Conservation (phyloP, 2,329 filamentous ascomycete species). For the Calonectria naviculata region DNA sequence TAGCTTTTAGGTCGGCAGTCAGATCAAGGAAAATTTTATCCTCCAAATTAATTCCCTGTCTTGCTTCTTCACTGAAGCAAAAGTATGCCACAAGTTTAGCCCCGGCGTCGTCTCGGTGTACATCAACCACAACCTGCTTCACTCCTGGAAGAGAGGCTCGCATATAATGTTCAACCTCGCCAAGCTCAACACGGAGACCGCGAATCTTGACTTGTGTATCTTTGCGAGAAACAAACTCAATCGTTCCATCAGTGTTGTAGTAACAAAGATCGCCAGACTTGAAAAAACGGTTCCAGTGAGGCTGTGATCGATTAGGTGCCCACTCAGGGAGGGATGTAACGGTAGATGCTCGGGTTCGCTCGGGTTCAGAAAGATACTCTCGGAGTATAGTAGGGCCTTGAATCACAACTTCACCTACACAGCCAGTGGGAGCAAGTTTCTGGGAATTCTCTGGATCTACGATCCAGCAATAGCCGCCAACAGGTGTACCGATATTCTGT, state of each 20-base stretch:
- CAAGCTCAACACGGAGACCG: conserved; percentile 54
- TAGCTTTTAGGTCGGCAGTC: neutral
- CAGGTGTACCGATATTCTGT: conserved; percentile 20
- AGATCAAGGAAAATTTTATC: neutral
- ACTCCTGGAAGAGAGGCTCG: neutral
- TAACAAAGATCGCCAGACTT: conserved; percentile 36
- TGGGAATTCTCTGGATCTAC: conserved; percentile 32
- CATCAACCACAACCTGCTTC: conserved; percentile 4
- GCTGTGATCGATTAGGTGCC: neutral
- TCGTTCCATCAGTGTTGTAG: conserved; percentile 46
- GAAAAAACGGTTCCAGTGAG: conserved; percentile 39
- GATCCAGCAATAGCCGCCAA: conserved; percentile 26
- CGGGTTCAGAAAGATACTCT: conserved; percentile 34
- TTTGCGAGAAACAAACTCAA: conserved; percentile 56
- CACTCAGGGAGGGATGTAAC: conserved; percentile 40
- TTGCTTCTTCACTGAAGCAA: neutral
- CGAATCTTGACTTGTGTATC: conserved; percentile 62
- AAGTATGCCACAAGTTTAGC: conserved; percentile 13
- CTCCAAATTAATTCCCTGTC: neutral
- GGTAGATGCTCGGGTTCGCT: conserved; percentile 40
- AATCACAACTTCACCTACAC: conserved; percentile 33
- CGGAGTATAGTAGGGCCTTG: conserved; percentile 34
- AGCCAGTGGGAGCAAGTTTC: conserved; percentile 23
- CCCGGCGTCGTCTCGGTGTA: neutral
- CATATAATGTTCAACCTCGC: conserved; percentile 24